Base-by-base conservation (phyloP, 176 grass and related monocot genomes). In the Triticum turgidum region DNA sequence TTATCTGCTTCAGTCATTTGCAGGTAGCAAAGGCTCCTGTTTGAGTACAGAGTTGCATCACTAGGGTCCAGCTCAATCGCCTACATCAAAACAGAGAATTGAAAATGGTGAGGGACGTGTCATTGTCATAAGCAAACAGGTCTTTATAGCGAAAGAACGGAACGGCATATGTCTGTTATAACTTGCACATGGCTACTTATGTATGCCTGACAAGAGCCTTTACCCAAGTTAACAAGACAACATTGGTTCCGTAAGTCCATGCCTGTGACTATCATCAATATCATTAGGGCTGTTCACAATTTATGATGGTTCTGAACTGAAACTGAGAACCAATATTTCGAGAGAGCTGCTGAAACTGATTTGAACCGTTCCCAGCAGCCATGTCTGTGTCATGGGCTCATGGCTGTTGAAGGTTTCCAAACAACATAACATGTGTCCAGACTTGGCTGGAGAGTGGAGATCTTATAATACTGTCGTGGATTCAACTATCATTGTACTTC, bases 11-110 rank as follows among this genome's bases (percentile, higher is more conserved):
- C 35, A 4, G 18, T 22, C 34, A 64, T 41, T 24, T 64, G 30
- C 33, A 80, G 77, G 11, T 67, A 24, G 41, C 79, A 81, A 81
- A 67, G 24, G 4, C 39, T 67, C 62, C 79, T 67, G 45, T 81
- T 67, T 13, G 79, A 65, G 47, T 81, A 51, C 62, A 81, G 5
- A 2, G 35, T 52, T 4, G 63, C 63, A 7, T 68, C 79, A 20
- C 12, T 24, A 79, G 76, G 33, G 21, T 61, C 76, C 11, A 79
- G 54, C 33, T 39, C 33, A 79, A 79, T 62, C 39, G 76, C 76
- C 76, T 79, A 34, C 54, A 62, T 37, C 37, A 65, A 80, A 41
- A 21, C 47, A 56, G 49, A 58, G 29, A 34, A 47, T 6, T 74
- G n/a, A 59, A 59, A 59, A 59, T 54, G 51, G 72, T 29, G 13